Percentiles rank a stretch among this genome's conserved stretches.
phyloP scores from a whole-genome alignment of 768 basidiomycete species.

The Amanita brunnescens region DNA sequence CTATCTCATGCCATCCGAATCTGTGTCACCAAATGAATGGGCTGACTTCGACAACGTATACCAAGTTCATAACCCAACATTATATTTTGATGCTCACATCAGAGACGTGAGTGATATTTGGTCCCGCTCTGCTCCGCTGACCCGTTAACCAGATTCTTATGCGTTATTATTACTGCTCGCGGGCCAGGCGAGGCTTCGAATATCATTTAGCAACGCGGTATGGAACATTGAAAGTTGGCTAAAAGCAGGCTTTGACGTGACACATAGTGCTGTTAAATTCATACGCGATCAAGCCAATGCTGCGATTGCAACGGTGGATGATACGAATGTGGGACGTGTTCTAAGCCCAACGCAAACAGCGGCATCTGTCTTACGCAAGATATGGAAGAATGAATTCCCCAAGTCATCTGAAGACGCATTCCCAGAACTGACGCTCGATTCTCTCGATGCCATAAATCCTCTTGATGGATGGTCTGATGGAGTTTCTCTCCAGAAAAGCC shows the following conservation, averaged over 20 bases:
- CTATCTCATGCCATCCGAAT: conserved; percentile 62
- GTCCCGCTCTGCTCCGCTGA: conserved; percentile 7
- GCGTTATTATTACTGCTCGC: conserved; percentile 82
- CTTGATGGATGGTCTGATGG: conserved; percentile 67
- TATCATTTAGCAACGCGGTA: conserved; percentile 85
- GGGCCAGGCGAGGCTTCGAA: conserved; percentile 68
- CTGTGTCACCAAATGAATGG: conserved; percentile 63
- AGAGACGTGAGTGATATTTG: conserved; percentile 55
- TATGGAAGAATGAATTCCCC: conserved; percentile 45
- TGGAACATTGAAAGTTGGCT: conserved; percentile 14
- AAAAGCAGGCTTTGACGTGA: neutral
- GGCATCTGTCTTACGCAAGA: conserved; percentile 55
- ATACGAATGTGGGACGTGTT: conserved; percentile 19
- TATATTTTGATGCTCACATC: conserved; percentile 67
- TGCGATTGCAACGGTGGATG: conserved; percentile 21
- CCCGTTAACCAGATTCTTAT: conserved; percentile 55
- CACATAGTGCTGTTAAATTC: conserved; percentile 70
- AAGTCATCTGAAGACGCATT: conserved; percentile 36
- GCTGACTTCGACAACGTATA: conserved; percentile 85
- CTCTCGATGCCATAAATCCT: conserved; percentile 40
- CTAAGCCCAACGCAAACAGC: conserved; percentile 55
- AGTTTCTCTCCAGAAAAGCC: conserved; percentile 57
- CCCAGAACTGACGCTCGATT: conserved; percentile 19
- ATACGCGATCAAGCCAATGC: conserved; percentile 75
- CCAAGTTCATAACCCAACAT: conserved; percentile 79